Evolutionary conservation across 129 eudicot species (phyloP).

Genomic region (Lactuca saligna): DNA sequence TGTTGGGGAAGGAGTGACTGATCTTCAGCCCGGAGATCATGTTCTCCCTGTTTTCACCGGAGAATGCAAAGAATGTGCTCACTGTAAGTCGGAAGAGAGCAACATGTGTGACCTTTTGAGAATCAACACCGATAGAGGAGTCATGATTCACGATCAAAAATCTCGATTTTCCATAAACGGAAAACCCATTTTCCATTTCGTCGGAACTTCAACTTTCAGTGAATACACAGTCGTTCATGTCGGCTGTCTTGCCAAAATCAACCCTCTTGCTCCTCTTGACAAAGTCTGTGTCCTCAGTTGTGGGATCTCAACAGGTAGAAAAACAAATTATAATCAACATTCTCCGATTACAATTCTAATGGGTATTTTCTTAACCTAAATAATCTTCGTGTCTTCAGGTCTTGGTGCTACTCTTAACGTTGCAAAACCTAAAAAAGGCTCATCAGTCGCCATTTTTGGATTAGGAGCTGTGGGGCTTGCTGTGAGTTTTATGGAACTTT

Average conservation of each 20-base stretch:
- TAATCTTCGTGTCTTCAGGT: constrained; percentile 29
- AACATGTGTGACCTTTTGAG: constrained; percentile 82
- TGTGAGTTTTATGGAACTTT: constrained; percentile 37
- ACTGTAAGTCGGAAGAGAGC: constrained; percentile 82
- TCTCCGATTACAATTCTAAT: not conserved
- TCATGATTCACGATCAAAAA: constrained; percentile 64
- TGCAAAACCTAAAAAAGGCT: constrained; percentile 62
- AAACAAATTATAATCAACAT: not conserved
- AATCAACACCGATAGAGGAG: constrained; percentile 84
- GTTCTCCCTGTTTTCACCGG: constrained; percentile 93
- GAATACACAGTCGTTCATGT: constrained; percentile 81
- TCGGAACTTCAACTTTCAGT: constrained; percentile 89
- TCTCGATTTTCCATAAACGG: constrained; percentile 74
- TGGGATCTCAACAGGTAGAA: constrained; percentile 82
- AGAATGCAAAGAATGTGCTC: constrained; percentile 79
- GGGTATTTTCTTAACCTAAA: not conserved
- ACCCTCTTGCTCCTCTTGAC: constrained; percentile 79
- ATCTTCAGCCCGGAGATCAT: constrained; percentile 71
- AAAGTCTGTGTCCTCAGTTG: constrained; percentile 90
- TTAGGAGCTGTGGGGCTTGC: constrained; percentile 93
- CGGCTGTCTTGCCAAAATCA: constrained; percentile 78
- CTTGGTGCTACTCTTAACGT: constrained; percentile 83
- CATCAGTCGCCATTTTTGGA: constrained; percentile 81
- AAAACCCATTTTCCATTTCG: constrained; percentile 69
- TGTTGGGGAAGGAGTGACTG: constrained; percentile 86